Evolutionary conservation across 2,329 filamentous ascomycete genomes (phyloP).

Genomic region (Alternaria sp.): DNA sequence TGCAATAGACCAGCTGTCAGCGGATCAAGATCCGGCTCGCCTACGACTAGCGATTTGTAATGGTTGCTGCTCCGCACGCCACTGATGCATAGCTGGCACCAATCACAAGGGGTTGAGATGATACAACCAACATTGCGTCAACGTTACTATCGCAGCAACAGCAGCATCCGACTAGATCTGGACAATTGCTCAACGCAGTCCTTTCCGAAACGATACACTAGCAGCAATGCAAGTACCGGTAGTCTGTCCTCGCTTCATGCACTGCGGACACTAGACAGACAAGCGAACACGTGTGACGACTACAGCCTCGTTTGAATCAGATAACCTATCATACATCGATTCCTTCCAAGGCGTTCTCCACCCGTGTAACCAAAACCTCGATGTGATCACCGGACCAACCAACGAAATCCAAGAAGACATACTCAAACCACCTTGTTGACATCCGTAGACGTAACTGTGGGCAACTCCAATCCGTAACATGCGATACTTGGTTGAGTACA

Average conservation of each 20-base stretch:
- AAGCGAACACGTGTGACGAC: conserved; percentile 31
- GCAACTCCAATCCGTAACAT: conserved; percentile 13
- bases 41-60: conserved; percentile 25
- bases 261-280: conserved; percentile 31
- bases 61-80: conserved; percentile 17
- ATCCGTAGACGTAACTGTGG: background rate
- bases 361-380: conserved; percentile 11
- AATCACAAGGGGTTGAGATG: conserved; percentile 2
- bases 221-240: conserved; percentile 10
- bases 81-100: conserved; percentile 11
- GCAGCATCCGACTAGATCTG: background rate
- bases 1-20: conserved; percentile 18
- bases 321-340: conserved; percentile 23
- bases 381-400: conserved; percentile 5
- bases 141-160: background rate
- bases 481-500: conserved; percentile 27
- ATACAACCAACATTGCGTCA: background rate
- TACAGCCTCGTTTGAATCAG: conserved; percentile 7
- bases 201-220: background rate
- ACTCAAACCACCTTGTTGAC: background rate
- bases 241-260: conserved; percentile 26
- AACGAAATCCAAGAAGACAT: background rate
- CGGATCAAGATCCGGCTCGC: conserved; percentile 32
- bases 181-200: background rate
- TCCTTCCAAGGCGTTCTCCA: conserved; percentile 1